Base-by-base conservation (phyloP, 2,329 filamentous ascomycete genomes). In the Aspergillus amoenus region DNA sequence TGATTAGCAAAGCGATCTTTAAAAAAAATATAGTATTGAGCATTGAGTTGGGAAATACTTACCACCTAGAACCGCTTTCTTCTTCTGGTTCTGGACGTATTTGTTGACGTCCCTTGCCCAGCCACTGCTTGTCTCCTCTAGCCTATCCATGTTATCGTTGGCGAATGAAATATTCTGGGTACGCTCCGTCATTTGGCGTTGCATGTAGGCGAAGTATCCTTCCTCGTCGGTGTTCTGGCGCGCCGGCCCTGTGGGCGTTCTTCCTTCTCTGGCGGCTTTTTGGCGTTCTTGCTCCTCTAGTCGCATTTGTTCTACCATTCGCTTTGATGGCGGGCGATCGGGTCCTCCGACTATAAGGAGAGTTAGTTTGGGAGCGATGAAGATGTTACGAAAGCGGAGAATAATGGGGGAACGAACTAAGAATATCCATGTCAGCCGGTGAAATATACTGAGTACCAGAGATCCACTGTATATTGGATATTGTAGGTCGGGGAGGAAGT, bases 381-480 rank as follows among this genome's bases (percentile, higher is more conserved):
- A 4, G 30, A 12, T 34, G 2, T 12, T 18, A 9, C 9, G 13
- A 54, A 32, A 12, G 21, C 13, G 9, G 5, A 24, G n/a, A 8
- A 21, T 6, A 22, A 17, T 21, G 40, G 9, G 17, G 52, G 13
- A 22, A 68, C 76, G 65, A 72, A 81, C 80, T 94, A 2, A 99
- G 79, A 2, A 96, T 76, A 68, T 97, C 94, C 68, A 99, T 86
- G 67, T 99, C 94, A 2, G 87, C 82, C 0, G 91, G 88, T 1
- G 91, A 91, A 45, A 99, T 84, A 66, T 95, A 89, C 73, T 97
- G 93, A 1, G 93, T 97, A 4, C 94, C 94, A 0, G 92, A 89
- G 52, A 99, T 91, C 94, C 94, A 99, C 75, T 97, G 92, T 39
- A 99, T 76, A 67, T 95, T 96, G 18, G 90, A 95, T 59, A 99